Evolutionary conservation across 441 rosid species (phyloP), one percentile per base, ranked within the genome.

Genomic region (Pelargonium australe): DNA sequence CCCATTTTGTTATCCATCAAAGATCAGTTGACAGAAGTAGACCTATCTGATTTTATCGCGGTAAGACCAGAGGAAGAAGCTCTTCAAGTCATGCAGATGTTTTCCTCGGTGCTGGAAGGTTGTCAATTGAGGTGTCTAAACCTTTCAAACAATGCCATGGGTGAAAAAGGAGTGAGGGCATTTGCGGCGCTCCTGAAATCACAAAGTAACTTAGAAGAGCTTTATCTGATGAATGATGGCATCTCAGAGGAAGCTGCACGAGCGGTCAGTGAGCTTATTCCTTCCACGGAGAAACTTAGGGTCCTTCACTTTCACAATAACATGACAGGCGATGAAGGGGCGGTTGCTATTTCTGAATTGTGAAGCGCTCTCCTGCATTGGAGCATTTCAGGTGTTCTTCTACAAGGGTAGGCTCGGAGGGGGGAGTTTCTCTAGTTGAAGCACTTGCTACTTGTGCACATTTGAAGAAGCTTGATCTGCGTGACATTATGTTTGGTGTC

Each of bases 161-260:
- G 97, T 14, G 97, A 89, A 80, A 90, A 91, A 67, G 99, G 97
- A 72, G 86, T 94, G 62, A 88, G 92, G 85, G 97, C 97, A 66
- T 91, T 91, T 77, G 85, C 81, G 40, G 73, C 86, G 43, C 92
- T 94, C 47, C 79, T 94, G 25, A 78, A 80, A 70, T 94, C 97
- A 40, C 97, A 83, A 80, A 78, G 81, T 58, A 73, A 80, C 73
- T 76, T 94, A 68, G 89, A 94, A 77, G 91, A 91, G 84, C 86
- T 94, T 17, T 88, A 84, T 81, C 75, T 94, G 65, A 87, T 90
- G 90, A 94, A 91, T 72, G 87, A 84, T 64, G 99, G 99, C 65
- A 90, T 94, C 70, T 94, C 99, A 0, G 86, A 87, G 80, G 97
- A 94, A 83, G 99, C 97, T 70, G 97, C 99, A 31, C 75, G 66